phyloP scores from a whole-genome alignment of 2,329 filamentous ascomycete genomes.

The Rutstroemia sp. region DNA sequence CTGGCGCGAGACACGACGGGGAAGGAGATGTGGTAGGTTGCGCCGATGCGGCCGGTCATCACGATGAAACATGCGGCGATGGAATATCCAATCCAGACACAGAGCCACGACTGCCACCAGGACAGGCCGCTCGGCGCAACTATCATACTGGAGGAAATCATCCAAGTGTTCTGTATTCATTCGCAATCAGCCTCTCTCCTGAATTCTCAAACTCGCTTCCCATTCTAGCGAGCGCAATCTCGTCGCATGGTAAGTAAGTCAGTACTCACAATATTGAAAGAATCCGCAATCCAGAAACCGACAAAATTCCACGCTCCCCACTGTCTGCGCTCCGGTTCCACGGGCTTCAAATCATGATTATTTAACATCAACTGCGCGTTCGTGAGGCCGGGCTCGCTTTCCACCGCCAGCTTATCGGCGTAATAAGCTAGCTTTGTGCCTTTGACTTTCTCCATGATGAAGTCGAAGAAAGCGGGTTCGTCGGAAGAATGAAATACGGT shows the following conservation, averaged over 20 bases:
- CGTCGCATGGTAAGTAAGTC: neutral
- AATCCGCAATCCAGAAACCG: slow-evolving; percentile 79
- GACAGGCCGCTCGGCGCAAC: slow-evolving; percentile 54
- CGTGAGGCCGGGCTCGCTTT: slow-evolving; percentile 68
- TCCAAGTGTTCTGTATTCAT: slow-evolving; percentile 66
- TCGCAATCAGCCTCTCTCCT: slow-evolving; percentile 13
- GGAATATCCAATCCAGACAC: slow-evolving; percentile 79
- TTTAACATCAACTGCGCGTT: slow-evolving; percentile 77
- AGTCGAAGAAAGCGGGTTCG: slow-evolving; percentile 33
- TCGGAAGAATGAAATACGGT: slow-evolving; percentile 18
- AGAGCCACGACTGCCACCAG: slow-evolving; percentile 91
- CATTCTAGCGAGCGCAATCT: too few species aligned
- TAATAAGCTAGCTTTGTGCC: slow-evolving; percentile 21
- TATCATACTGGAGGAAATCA: slow-evolving; percentile 83
- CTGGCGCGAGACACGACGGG: slow-evolving; percentile 71
- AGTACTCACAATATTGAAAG: slow-evolving; percentile 62
- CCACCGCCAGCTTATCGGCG: slow-evolving; percentile 59
- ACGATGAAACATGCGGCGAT: slow-evolving; percentile 71
- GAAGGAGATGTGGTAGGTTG: slow-evolving; percentile 83
- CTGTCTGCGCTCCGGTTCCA: slow-evolving; percentile 71
- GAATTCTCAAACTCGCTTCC: too few species aligned
- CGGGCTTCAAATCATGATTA: slow-evolving; percentile 74
- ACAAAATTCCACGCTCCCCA: slow-evolving; percentile 88
- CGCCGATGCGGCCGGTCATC: slow-evolving; percentile 74
- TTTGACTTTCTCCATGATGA: slow-evolving; percentile 33